Evolutionary conservation across 2,329 filamentous ascomycete genomes (phyloP).

Genomic region (Lachnellula cervina): DNA sequence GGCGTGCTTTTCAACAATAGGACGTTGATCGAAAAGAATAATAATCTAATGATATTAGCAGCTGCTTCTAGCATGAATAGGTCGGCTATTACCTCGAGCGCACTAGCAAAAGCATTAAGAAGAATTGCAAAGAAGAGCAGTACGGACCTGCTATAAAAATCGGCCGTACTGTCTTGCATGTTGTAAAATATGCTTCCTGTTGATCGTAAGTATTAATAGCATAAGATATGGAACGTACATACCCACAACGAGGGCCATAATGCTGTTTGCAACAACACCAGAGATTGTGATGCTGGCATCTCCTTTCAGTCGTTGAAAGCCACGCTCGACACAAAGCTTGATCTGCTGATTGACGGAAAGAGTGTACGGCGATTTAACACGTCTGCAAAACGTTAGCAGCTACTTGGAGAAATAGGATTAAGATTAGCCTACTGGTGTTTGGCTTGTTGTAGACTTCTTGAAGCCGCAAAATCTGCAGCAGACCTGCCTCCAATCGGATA

Average conservation of each 20-base stretch:
- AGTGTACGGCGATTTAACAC: conserved; percentile 66
- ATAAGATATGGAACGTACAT: not conserved
- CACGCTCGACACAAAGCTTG: conserved; percentile 62
- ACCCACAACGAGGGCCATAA: conserved; percentile 56
- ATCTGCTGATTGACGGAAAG: conserved; percentile 47
- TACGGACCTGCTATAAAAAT: conserved; percentile 57
- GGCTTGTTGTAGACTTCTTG: conserved; percentile 33
- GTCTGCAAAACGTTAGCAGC: conserved; percentile 40
- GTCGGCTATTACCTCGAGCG: conserved; percentile 41
- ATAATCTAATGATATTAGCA: conserved; percentile 41
- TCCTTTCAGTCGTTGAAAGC: conserved; percentile 68
- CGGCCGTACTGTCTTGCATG: conserved; percentile 44
- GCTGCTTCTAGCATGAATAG: too few species aligned
- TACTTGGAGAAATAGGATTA: not conserved
- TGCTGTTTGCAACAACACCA: conserved; percentile 17
- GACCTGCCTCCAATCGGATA: conserved; percentile 27
- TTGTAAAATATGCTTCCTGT: conserved; percentile 58
- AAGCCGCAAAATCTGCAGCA: conserved; percentile 32
- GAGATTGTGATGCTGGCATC: conserved; percentile 42
- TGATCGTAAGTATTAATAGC: not conserved
- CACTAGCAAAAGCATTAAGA: conserved; percentile 59
- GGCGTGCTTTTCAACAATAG: conserved; percentile 66
- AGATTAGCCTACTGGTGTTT: conserved; percentile 29
- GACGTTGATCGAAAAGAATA: conserved; percentile 51
- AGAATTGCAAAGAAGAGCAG: conserved; percentile 64